These are phyloP conservation scores for Citrullus mucosospermus DNA, from an alignment of 306 rosid genomes.

Conservation along the genomic window DNA sequence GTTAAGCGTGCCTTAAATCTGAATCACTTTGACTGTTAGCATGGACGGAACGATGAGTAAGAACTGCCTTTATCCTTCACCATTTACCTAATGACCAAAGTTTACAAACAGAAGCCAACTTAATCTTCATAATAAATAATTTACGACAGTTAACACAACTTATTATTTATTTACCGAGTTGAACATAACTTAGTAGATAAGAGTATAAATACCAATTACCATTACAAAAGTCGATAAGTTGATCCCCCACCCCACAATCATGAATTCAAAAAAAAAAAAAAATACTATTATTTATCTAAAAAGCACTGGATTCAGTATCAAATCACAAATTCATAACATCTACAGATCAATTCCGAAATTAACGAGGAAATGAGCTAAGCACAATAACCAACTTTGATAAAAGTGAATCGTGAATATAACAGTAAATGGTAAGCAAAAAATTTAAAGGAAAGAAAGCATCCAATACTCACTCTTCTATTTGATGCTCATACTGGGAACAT, in stretches of 20 bases:
- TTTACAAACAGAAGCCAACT: background rate
- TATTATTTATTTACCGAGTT: too few species aligned
- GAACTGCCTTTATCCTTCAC: background rate
- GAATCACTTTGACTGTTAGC: background rate
- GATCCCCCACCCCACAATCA: too few species aligned
- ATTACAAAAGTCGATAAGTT: too few species aligned
- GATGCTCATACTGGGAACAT: slow-evolving; percentile 70
- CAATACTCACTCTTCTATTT: slow-evolving; percentile 61
- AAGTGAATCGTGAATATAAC: background rate
- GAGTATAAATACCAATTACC: background rate
- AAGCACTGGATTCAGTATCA: background rate
- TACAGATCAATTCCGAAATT: background rate
- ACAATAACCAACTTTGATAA: background rate
- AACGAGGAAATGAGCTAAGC: background rate
- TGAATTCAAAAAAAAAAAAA: too few species aligned
- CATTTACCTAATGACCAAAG: background rate
- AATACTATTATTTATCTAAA: background rate
- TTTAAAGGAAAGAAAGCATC: background rate
- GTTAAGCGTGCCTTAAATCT: background rate
- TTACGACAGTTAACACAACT: background rate
- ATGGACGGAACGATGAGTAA: background rate
- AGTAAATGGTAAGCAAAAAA: background rate
- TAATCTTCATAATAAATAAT: background rate
- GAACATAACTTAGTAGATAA: too few species aligned
- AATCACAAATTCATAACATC: background rate